Base-by-base conservation (phyloP, 192 early-diverging fungal species). In the Podila verticillata region DNA sequence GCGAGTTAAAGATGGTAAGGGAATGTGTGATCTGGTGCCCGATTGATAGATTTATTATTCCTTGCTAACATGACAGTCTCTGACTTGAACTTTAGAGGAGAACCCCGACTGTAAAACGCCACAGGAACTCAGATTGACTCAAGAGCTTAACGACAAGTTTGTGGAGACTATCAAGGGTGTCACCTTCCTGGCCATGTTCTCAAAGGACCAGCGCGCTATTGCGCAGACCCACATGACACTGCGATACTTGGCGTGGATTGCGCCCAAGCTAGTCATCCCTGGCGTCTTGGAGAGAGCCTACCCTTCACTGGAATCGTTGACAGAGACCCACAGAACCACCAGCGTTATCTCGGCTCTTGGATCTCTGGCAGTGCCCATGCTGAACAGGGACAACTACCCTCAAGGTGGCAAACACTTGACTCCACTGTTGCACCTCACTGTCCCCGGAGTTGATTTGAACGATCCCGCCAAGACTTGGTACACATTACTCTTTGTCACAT, bases 391-490 rank as follows among this genome's bases (percentile, higher is more conserved):
- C 2, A 91, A 94, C 70, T 99, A 92, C 75, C 93, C 96, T 7
- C 87, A 92, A 49, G 97, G 97, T 12, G 96, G 91, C 5, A 90
- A 92, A 70, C 93, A 97, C 74, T 65, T 99, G 1, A 73, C 90
- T 0, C 89, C 91, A 15, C 82, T 99, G 65, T 83, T 99, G 44
- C 88, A 91, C 44, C 86, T 96, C 3, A 89, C 89, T 5, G 89
- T 96, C 15, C 96, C 96, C 0, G 97, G 96, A 29, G 94, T 99
- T 32, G 96, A 99, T 71, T 84, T 96, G 74, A 99, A 99, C 81
- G 97, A 99, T 65, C 90, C 93, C 2, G 87, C 80, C 35, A 99
- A 98, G 79, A 91, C 96, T 5, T 88, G 87, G 32, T 84, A 87
- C 19, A 86, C 94, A 4, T 66, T 96, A 10, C 70, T 91, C 51